A percentile compares a stretch with the other conserved stretches of the same genome.
Evolutionary conservation across 129 eudicot species (phyloP).

Genomic region (Chrysanthemum seticuspe): DNA sequence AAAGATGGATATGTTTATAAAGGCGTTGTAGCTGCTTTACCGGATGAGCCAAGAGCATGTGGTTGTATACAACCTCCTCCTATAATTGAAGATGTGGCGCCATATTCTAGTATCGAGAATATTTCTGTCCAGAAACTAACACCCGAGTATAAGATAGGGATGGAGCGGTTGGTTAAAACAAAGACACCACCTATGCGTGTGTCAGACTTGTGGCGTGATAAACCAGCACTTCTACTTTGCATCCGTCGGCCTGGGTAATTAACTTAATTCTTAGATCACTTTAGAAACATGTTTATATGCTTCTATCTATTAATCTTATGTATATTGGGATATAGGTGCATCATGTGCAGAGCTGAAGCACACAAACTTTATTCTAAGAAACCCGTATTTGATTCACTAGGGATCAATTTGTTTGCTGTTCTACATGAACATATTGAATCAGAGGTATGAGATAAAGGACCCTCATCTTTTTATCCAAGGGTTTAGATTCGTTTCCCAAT

Average conservation of each 20-base stretch:
- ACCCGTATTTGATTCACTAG: conserved; percentile 79
- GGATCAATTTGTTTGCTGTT: conserved; percentile 65
- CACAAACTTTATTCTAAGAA: conserved; percentile 78
- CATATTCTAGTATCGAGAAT: conserved; percentile 65
- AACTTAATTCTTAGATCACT: conserved; percentile 18
- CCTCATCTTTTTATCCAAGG: too few species aligned
- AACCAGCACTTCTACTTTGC: conserved; percentile 67
- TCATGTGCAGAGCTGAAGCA: conserved; percentile 95
- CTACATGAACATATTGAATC: conserved; percentile 71
- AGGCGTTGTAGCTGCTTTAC: conserved; percentile 75
- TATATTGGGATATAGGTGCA: conserved; percentile 54
- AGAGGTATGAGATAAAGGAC: conserved; percentile 41
- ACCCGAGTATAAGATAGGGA: conserved; percentile 72
- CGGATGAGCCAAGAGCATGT: conserved; percentile 72
- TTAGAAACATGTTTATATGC: background rate
- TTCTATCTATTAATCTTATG: conserved; percentile 5
- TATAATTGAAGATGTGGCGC: conserved; percentile 61
- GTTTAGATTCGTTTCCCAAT: background rate
- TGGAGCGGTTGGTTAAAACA: conserved; percentile 57
- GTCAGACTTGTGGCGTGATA: conserved; percentile 66
- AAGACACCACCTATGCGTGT: conserved; percentile 71
- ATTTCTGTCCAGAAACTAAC: conserved; percentile 72
- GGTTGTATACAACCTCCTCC: conserved; percentile 74
- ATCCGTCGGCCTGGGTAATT: conserved; percentile 76
- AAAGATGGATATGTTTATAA: conserved; percentile 69